These are phyloP conservation scores for Cladosporium cucumerinum DNA, from an alignment of 2,329 filamentous ascomycete species.

Conservation along the genomic window DNA sequence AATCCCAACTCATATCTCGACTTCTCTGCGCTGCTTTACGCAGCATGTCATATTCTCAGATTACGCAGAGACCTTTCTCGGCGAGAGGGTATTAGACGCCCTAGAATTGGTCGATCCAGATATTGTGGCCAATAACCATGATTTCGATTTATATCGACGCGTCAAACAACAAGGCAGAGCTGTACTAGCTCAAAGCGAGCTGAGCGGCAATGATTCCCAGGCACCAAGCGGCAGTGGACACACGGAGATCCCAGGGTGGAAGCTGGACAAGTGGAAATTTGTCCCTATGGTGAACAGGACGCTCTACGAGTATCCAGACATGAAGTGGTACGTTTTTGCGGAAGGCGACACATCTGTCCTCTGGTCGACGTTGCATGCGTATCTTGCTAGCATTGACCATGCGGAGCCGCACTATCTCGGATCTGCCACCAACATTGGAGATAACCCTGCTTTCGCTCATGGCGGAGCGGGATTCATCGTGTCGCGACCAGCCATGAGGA, in stretches of 20 bases:
- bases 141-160: slow-evolving; percentile 38
- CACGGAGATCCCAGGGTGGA: slow-evolving; percentile 42
- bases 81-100: slow-evolving; percentile 37
- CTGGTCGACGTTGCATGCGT: slow-evolving; percentile 42
- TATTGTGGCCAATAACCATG: slow-evolving; percentile 24
- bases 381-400: slow-evolving; percentile 45
- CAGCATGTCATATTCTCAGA: slow-evolving; percentile 59
- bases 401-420: slow-evolving; percentile 38
- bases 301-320: slow-evolving; percentile 44
- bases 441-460: slow-evolving; percentile 35
- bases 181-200: slow-evolving; percentile 31
- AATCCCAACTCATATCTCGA: slow-evolving; percentile 53
- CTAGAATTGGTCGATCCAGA: slow-evolving; percentile 32
- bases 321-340: slow-evolving; percentile 53
- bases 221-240: slow-evolving; percentile 16
- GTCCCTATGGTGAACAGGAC: slow-evolving; percentile 52
- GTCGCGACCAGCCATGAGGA: slow-evolving; percentile 39
- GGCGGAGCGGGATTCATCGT: slow-evolving; percentile 43
- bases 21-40: slow-evolving; percentile 54
- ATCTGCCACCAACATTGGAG: background rate
- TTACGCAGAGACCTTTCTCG: slow-evolving; percentile 51
- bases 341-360: slow-evolving; percentile 50
- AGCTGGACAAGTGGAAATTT: slow-evolving; percentile 54
- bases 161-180: slow-evolving; percentile 32
- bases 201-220: slow-evolving; percentile 21